These are phyloP conservation scores for Golubevia sp. DNA, from an alignment of 1,284 basidiomycete genomes.

Conservation along the genomic window DNA sequence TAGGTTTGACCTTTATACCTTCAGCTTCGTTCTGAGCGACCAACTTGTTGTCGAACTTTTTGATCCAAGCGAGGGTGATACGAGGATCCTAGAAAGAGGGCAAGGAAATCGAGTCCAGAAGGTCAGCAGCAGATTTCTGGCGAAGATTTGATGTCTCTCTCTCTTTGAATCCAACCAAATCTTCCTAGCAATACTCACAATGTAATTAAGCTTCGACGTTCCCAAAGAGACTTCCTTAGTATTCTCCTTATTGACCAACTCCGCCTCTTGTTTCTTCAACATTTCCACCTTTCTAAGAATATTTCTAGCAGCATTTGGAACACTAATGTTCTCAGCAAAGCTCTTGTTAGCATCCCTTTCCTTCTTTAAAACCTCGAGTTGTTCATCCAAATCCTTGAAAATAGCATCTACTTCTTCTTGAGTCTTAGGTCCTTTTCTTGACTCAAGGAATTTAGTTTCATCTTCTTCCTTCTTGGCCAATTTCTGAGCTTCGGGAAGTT, in stretches of 20 bases:
- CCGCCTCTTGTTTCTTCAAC: conserved; percentile 52
- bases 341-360: conserved; percentile 49
- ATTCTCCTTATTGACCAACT: conserved; percentile 53
- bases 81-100: conserved; percentile 34
- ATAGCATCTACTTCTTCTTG: conserved; percentile 29
- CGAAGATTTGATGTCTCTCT: no score
- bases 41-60: conserved; percentile 54
- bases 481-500: neutral
- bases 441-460: no score
- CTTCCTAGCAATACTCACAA: conserved; percentile 11
- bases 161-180: no score
- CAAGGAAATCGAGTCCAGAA: neutral
- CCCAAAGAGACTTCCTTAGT: conserved; percentile 53
- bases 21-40: conserved; percentile 12
- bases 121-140: no score
- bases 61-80: conserved; percentile 57
- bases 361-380: conserved; percentile 38
- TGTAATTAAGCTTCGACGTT: conserved; percentile 61
- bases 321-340: conserved; percentile 38
- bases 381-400: conserved; percentile 40
- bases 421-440: conserved; percentile 36
- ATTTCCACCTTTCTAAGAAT: conserved; percentile 50
- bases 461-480: conserved; percentile 18
- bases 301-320: conserved; percentile 36
- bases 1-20: conserved; percentile 21